Evolutionary conservation across 768 basidiomycete genomes (phyloP).

Genomic region (Strobilomyces dryophilus): DNA sequence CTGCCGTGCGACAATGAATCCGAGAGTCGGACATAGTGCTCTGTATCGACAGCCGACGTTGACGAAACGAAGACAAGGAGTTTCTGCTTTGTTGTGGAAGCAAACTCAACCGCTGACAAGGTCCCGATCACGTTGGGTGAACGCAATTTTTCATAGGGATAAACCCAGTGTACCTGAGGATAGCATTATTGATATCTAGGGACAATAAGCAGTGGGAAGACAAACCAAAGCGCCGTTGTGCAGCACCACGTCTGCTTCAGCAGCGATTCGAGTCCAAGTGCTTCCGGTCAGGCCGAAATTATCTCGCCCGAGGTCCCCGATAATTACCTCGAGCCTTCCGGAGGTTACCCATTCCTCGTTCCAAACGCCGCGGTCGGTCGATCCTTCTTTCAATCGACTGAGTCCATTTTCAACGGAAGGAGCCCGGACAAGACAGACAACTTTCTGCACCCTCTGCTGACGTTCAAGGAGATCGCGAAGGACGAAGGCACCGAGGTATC

Average conservation of each 20-base stretch:
- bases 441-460: slow-evolving; percentile 65
- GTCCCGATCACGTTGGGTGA: slow-evolving; percentile 92
- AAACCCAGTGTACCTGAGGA: slow-evolving; percentile 93
- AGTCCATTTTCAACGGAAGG: slow-evolving; percentile 57
- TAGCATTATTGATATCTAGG: not conserved
- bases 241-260: slow-evolving; percentile 76
- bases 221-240: slow-evolving; percentile 97
- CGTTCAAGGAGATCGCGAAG: slow-evolving; percentile 72
- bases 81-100: slow-evolving; percentile 71
- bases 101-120: slow-evolving; percentile 76
- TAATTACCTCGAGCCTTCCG: slow-evolving; percentile 70
- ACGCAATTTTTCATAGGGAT: slow-evolving; percentile 92
- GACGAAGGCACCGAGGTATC: slow-evolving; percentile 94
- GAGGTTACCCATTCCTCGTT: slow-evolving; percentile 72
- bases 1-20: slow-evolving; percentile 53
- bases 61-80: slow-evolving; percentile 88
- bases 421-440: slow-evolving; percentile 89
- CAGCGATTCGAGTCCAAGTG: slow-evolving; percentile 63
- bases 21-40: slow-evolving; percentile 84
- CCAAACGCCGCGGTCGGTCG: slow-evolving; percentile 84
- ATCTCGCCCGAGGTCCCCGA: slow-evolving; percentile 77
- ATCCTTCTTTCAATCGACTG: slow-evolving; percentile 64
- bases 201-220: slow-evolving; percentile 7
- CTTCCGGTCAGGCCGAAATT: slow-evolving; percentile 65
- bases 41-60: slow-evolving; percentile 91